Evolutionary conservation across 768 basidiomycete species (phyloP), one percentile per base, ranked within the genome.

Genomic region (Trametes maxima): DNA sequence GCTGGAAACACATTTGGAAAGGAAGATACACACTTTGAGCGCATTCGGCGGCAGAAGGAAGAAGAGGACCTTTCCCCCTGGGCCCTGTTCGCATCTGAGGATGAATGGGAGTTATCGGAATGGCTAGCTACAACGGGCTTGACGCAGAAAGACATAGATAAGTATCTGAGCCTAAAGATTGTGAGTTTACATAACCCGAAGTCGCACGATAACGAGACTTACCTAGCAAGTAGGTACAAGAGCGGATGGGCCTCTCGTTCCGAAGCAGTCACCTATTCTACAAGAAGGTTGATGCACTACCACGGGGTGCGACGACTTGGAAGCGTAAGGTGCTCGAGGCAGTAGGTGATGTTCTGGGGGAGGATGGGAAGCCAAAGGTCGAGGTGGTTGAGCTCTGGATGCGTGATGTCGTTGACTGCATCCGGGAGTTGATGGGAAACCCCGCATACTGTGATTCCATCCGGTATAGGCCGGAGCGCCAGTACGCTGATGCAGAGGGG

Each of bases 51-150:
- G 50, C 24, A 47, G 24, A 21, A 37, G 28, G 40, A 44, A 3
- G 28, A 17, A 0, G 43, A 60, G 51, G 55, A 28, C 37, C 40
- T 35, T 5, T 24, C 45, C 36, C 54, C 50, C 0, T 62, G 21
- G 37, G 64, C 64, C 6, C 74, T 75, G 2, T 78, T 77, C 57
- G 63, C 62, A 14, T 65, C 57, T 40, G 48, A 65, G 36, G 75
- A 74, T 8, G 73, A 78, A 69, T 65, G 66, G 66, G 72, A 74
- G 44, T 50, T 78, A 2, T 77, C 67, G 1, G 44, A 59, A 17
- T 78, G 72, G 75, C 52, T 79, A 25, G 68, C 72, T 68, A 44
- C 57, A 43, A 61, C 70, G 5, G 68, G 75, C 11, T 66, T 76
- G 22, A 70, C 52, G 1, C 66, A 72, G 52, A 10, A 35, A 17